A percentile compares a stretch with the other conserved stretches of the same genome.
These are phyloP conservation scores for Grammothele lineata DNA, from an alignment of 768 basidiomycete genomes.

Conservation along the genomic window DNA sequence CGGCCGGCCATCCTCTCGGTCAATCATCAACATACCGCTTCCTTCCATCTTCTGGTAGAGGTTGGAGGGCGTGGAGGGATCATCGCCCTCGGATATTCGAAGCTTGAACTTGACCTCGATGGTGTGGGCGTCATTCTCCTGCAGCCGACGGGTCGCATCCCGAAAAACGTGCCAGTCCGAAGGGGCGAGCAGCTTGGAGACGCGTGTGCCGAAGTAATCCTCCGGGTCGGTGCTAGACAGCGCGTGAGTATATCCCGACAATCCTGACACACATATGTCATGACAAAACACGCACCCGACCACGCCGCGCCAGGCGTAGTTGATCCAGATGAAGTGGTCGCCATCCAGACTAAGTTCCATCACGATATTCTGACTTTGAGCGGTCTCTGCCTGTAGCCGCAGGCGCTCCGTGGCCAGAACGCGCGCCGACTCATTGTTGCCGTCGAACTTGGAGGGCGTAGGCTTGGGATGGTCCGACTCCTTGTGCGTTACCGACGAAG, in stretches of 20 bases:
- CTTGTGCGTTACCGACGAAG: constrained; percentile 24
- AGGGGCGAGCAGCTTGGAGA: constrained; percentile 77
- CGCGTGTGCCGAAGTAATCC: constrained; percentile 69
- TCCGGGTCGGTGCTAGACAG: constrained; percentile 75
- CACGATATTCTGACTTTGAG: constrained; percentile 94
- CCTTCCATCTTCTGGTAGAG: constrained; percentile 90
- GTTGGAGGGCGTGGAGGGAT: constrained; percentile 37
- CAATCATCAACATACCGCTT: constrained; percentile 97
- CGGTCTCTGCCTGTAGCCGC: constrained; percentile 87
- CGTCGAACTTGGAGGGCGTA: constrained; percentile 41
- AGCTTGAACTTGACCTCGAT: constrained; percentile 90
- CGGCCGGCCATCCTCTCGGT: constrained; percentile 80
- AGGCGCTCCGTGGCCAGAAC: constrained; percentile 87
- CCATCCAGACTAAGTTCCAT: constrained; percentile 93
- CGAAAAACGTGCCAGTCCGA: constrained; percentile 80
- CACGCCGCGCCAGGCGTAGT: constrained; percentile 92
- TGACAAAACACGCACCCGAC: constrained; percentile 61
- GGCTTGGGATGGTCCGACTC: constrained; percentile 17
- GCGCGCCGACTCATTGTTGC: constrained; percentile 70
- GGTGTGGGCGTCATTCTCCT: constrained; percentile 90
- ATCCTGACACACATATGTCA: constrained; percentile 1
- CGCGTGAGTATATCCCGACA: not conserved
- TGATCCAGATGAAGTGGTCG: constrained; percentile 93
- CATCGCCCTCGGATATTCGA: constrained; percentile 62
- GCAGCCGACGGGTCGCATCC: constrained; percentile 79